Conservation (phyloP, 768 basidiomycete species). For the Pisolithus orientalis region DNA sequence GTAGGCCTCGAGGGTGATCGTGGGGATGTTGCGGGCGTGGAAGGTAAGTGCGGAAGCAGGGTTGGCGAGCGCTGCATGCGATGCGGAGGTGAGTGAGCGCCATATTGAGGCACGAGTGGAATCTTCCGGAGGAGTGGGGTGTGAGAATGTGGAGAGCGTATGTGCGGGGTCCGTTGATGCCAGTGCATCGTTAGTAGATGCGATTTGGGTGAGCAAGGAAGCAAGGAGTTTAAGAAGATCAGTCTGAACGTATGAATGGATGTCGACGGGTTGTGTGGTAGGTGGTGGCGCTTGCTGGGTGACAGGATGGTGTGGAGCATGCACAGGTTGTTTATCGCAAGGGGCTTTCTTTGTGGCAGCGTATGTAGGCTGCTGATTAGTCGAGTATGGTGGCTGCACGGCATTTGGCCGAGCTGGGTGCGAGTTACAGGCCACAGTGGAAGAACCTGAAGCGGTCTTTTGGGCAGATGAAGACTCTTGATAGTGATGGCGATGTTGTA, state of each 20-base stretch:
- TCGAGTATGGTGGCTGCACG: conserved; percentile 7
- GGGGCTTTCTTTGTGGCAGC: conserved; percentile 16
- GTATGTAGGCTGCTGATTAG: conserved; percentile 7
- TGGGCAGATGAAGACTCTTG: conserved; percentile 13
- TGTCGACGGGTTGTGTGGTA: conserved; percentile 43
- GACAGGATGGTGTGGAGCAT: conserved; percentile 10
- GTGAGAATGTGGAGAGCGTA: conserved; percentile 21
- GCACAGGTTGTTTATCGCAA: conserved; percentile 20
- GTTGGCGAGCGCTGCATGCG: conserved; percentile 64
- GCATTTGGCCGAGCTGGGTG: conserved; percentile 10
- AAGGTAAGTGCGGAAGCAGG: conserved; percentile 85
- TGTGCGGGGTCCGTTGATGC: conserved; percentile 29
- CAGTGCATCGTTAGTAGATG: conserved; percentile 81
- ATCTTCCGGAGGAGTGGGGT: conserved; percentile 21
- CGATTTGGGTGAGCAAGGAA: conserved; percentile 84
- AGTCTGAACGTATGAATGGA: conserved; percentile 73
- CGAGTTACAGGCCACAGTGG: conserved; percentile 25
- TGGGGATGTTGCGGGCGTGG: conserved; percentile 93
- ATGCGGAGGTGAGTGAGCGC: conserved; percentile 72
- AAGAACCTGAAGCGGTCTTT: conserved; percentile 13
- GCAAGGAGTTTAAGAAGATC: conserved; percentile 86
- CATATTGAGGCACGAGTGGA: conserved; percentile 42
- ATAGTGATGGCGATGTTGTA: conserved; percentile 4
- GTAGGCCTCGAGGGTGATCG: conserved; percentile 94
- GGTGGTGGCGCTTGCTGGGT: conserved; percentile 13